A percentile compares a stretch with the other conserved stretches of the same genome.
phyloP scores from a whole-genome alignment of 257 asterid genomes.

The Datura wrightii region DNA sequence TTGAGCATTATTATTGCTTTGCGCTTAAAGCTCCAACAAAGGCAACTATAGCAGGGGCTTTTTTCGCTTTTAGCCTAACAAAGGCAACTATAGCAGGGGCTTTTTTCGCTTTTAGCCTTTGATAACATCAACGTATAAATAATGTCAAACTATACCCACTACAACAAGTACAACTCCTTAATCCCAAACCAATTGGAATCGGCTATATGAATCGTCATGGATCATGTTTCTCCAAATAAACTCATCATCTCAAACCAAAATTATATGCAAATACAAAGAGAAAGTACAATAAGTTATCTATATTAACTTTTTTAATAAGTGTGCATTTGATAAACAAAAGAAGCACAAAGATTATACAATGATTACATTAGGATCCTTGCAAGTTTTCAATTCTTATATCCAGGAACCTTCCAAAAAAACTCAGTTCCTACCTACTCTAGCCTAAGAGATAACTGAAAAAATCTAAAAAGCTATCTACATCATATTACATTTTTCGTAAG shows the following conservation, averaged over 20 bases:
- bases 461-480: not conserved
- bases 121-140: not conserved
- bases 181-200: not conserved
- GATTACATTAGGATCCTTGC: conserved; percentile 10
- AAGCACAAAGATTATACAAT: not conserved
- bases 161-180: not conserved
- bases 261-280: not conserved
- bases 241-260: not conserved
- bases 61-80: conserved; percentile 7
- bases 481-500: not conserved
- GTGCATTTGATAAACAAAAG: not conserved
- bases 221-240: conserved; percentile 4
- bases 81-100: not conserved
- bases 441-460: not conserved
- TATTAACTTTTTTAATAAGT: not conserved
- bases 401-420: not conserved
- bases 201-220: not conserved
- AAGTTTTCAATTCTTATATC: not conserved
- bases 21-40: not conserved
- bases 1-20: not conserved
- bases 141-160: not conserved
- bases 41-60: not conserved
- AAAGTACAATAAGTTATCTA: not conserved
- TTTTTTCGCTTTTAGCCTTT: conserved; percentile 4
- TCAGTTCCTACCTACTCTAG: not conserved